Base-by-base conservation (phyloP, 2,329 filamentous ascomycete species). In the Xylariaceae sp. region DNA sequence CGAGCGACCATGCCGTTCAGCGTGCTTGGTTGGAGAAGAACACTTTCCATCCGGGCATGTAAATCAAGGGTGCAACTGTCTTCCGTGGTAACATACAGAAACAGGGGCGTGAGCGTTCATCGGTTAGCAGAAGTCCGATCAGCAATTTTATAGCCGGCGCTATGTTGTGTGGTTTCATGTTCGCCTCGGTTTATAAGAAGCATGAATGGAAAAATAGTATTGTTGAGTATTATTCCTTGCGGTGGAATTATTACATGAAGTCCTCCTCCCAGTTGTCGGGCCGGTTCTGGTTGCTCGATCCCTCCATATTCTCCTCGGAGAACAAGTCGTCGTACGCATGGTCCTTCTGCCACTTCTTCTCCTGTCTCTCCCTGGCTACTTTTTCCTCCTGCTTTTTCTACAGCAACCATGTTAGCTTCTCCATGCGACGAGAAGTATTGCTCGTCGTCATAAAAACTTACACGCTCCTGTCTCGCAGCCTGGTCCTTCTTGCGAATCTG, bases 291-390 rank as follows among this genome's bases (percentile, higher is more conserved):
- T 99, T 99, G 77, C 88, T 96, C 57, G 86, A 85, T 18, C 74
- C 77, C 49, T 85, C 85, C 77, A 96, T 81, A 68, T 89, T 88
- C 59, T 96, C 90, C 56, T 95, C 91, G 3, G 83, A 85, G 74
- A 96, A 92, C 56, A 97, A 75, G 51, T 96, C 92, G 72, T 97
- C 94, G 74, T 99, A 99, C 1, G 92, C 93, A 76, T 99, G 93
- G n/a, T 96, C 92, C 76, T 94, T 94, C 75, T 96, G 90, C 82
- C 87, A 96, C 74, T 95, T 95, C 76, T 93, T 84, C 75, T 95
- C 88, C 74, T 90, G 89, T 65, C 90, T 83, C 77, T 97, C 90
- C 74, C 91, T 88, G 53, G 86, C 83, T 51, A 92, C 73, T 44
- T 79, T 78, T 0, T 84, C 85, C 68, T 94, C 90, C 73, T 92